phyloP scores from a whole-genome alignment of 768 basidiomycete species.

The Lentinula aciculospora region DNA sequence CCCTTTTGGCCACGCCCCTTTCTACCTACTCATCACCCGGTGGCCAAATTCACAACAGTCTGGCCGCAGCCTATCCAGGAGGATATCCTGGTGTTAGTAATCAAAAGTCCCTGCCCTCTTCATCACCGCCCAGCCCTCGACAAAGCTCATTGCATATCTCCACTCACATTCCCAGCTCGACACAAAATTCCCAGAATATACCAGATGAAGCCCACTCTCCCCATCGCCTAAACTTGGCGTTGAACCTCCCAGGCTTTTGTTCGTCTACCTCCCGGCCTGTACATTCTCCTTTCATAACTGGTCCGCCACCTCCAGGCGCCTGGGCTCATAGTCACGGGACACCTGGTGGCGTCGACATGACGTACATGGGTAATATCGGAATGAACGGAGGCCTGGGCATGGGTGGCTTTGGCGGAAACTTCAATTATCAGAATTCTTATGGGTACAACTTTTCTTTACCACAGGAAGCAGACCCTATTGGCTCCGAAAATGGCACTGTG shows the following conservation, averaged over 20 bases:
- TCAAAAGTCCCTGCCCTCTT: neutral
- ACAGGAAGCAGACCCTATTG: neutral
- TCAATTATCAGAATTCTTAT: neutral
- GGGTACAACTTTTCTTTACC: neutral
- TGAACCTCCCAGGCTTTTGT: constrained; percentile 2
- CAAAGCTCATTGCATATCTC: neutral
- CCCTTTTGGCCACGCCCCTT: constrained; percentile 45
- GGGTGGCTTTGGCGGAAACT: constrained; percentile 20
- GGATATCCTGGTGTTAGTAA: neutral
- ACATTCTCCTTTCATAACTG: constrained; percentile 4
- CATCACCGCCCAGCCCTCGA: neutral
- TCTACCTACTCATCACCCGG: constrained; percentile 36
- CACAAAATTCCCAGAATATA: neutral
- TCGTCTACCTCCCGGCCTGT: neutral
- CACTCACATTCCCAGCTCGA: neutral
- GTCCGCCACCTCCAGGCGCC: neutral
- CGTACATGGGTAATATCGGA: constrained; percentile 22
- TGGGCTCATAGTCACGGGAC: neutral
- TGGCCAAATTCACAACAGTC: constrained; percentile 13
- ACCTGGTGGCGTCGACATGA: constrained; percentile 6
- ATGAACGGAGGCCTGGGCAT: constrained; percentile 55
- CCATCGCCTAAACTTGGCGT: neutral
- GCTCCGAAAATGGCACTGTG: neutral
- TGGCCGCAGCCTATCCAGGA: constrained; percentile 8
- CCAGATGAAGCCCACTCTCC: neutral